A percentile compares a stretch with the other conserved stretches of the same genome.
phyloP scores from a whole-genome alignment of 1,284 basidiomycete genomes.

The Ganoderma lucidum region DNA sequence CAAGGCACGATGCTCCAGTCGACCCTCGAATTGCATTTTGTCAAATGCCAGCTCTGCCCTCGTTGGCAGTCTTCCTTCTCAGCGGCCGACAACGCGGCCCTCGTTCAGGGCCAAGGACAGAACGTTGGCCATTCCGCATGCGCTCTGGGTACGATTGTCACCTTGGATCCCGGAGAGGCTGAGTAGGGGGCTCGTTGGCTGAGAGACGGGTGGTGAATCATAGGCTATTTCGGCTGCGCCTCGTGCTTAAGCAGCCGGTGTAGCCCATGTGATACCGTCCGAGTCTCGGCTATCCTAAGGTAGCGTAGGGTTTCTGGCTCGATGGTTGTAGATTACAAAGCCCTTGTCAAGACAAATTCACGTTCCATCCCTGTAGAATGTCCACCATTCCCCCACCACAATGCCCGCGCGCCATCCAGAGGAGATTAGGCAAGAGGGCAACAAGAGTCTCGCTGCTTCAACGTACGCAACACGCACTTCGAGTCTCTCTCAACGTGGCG shows the following conservation, averaged over 20 bases:
- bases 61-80: too few species aligned
- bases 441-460: neutral
- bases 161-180: neutral
- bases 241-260: neutral
- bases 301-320: neutral
- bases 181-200: neutral
- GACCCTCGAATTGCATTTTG: neutral
- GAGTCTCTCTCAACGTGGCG: neutral
- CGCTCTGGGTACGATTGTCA: neutral
- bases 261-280: neutral
- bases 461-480: neutral
- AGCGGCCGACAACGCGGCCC: too few species aligned
- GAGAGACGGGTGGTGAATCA: neutral
- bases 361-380: neutral
- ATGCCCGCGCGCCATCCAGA: neutral
- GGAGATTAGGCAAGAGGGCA: neutral
- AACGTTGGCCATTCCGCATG: too few species aligned
- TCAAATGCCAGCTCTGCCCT: too few species aligned
- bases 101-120: too few species aligned
- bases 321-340: neutral
- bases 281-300: neutral
- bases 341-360: neutral
- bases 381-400: neutral
- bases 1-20: conserved; percentile 13
- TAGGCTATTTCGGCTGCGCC: neutral